phyloP scores from a whole-genome alignment of 2,329 filamentous ascomycete species.

The Ophiocordyceps camponoti-saundersi region DNA sequence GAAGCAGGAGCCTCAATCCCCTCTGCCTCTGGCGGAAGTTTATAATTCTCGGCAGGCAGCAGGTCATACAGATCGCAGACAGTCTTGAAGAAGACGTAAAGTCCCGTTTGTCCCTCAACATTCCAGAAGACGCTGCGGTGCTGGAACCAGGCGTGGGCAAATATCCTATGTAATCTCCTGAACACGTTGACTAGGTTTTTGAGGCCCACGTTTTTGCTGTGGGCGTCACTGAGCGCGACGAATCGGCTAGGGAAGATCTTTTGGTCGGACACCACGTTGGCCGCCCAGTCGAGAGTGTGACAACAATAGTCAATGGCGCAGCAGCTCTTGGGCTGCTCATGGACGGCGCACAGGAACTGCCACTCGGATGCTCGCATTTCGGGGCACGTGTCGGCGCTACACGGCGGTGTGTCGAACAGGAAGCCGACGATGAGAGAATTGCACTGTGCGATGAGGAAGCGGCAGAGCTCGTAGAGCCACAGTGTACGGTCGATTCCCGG shows the following conservation, averaged over 20 bases:
- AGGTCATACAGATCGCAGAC: constrained; percentile 86
- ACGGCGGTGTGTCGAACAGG: constrained; percentile 78
- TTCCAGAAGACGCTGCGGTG: constrained; percentile 92
- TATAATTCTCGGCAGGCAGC: constrained; percentile 88
- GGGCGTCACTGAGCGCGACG: constrained; percentile 34
- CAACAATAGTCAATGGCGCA: constrained; percentile 99
- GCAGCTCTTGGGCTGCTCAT: constrained; percentile 90
- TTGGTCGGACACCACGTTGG: constrained; percentile 80
- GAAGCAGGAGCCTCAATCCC: constrained; percentile 43
- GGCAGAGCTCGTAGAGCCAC: constrained; percentile 96
- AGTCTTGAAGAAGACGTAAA: constrained; percentile 94
- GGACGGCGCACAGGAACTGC: constrained; percentile 97
- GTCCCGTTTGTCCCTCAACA: constrained; percentile 73
- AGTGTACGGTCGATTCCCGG: constrained; percentile 68
- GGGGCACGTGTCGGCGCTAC: constrained; percentile 75
- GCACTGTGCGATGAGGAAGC: constrained; percentile 86
- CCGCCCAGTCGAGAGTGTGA: constrained; percentile 95
- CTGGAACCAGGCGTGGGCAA: constrained; percentile 97
- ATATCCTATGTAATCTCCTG: constrained; percentile 83
- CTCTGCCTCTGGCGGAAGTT: constrained; percentile 83
- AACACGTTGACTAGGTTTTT: constrained; percentile 93
- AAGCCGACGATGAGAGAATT: constrained; percentile 87
- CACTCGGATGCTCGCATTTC: constrained; percentile 98
- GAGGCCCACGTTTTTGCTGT: constrained; percentile 46
- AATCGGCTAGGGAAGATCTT: constrained; percentile 90